These are phyloP conservation scores for Nicotiana benthamiana DNA, from an alignment of 257 asterid genomes.

Conservation along the genomic window DNA sequence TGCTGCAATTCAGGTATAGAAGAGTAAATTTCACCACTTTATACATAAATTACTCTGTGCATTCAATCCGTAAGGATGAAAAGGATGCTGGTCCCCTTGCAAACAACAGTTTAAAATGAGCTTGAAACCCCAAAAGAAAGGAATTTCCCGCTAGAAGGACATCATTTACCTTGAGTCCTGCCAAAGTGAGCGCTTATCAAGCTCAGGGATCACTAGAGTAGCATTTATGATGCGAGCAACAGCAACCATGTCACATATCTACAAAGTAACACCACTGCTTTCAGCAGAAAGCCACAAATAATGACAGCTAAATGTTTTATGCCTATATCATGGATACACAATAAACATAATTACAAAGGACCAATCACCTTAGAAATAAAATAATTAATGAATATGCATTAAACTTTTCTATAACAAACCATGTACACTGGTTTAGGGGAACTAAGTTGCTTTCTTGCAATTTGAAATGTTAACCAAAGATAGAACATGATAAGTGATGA, in stretches of 20 bases:
- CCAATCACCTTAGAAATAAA: neutral
- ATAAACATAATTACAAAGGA: neutral
- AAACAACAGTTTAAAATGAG: neutral
- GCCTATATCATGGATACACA: neutral
- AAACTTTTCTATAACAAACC: neutral
- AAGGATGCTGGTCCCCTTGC: neutral
- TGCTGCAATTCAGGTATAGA: constrained; percentile 46
- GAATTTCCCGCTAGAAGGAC: neutral
- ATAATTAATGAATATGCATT: neutral
- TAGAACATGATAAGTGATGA: neutral
- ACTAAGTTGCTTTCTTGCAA: neutral
- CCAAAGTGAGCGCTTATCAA: constrained; percentile 93
- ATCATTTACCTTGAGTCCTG: constrained; percentile 68
- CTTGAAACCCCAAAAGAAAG: neutral
- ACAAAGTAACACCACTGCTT: constrained; percentile 11
- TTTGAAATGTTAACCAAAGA: neutral
- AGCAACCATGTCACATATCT: constrained; percentile 99
- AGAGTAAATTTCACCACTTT: constrained; percentile 6
- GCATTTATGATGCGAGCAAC: constrained; percentile 92
- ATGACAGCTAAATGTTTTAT: constrained; percentile 5
- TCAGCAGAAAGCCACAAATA: constrained; percentile 7
- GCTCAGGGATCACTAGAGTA: constrained; percentile 92
- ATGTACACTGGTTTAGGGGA: neutral
- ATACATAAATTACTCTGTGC: neutral
- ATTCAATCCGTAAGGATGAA: neutral